Percentiles rank a stretch among this genome's conserved stretches.
phyloP scores from a whole-genome alignment of 495 filamentous ascomycete genomes.

The Podospora bellae-mahoneyi region DNA sequence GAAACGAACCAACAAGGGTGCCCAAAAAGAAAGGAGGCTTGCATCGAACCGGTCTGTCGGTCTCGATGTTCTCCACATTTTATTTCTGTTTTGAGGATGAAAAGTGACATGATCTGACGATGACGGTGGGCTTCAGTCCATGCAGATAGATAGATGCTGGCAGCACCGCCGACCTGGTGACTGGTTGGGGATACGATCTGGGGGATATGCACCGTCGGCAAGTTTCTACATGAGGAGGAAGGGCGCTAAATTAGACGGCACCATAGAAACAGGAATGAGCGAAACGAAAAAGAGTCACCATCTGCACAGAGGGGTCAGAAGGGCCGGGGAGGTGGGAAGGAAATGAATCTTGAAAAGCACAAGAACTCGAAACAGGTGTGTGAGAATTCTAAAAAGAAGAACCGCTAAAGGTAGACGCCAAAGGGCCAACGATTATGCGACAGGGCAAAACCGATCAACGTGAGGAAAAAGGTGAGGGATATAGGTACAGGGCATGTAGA shows the following conservation, averaged over 20 bases:
- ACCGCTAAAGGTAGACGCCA: no score
- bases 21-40: background rate
- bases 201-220: background rate
- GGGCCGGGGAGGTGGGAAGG: background rate
- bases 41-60: background rate
- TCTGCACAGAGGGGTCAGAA: background rate
- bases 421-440: no score
- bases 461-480: no score
- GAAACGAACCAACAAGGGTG: background rate
- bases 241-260: no score
- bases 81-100: background rate
- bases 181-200: background rate
- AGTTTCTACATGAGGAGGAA: background rate
- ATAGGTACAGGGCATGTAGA: no score
- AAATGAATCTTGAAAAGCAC: background rate
- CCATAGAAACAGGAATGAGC: no score
- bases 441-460: no score
- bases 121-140: background rate
- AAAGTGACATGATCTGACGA: background rate
- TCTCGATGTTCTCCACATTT: background rate
- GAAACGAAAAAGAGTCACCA: no score
- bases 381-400: no score
- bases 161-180: background rate
- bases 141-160: background rate
- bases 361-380: background rate